Evolutionary conservation across 805 yeast genomes (phyloP).

Genomic region (Metschnikowia baotianmanensis): DNA sequence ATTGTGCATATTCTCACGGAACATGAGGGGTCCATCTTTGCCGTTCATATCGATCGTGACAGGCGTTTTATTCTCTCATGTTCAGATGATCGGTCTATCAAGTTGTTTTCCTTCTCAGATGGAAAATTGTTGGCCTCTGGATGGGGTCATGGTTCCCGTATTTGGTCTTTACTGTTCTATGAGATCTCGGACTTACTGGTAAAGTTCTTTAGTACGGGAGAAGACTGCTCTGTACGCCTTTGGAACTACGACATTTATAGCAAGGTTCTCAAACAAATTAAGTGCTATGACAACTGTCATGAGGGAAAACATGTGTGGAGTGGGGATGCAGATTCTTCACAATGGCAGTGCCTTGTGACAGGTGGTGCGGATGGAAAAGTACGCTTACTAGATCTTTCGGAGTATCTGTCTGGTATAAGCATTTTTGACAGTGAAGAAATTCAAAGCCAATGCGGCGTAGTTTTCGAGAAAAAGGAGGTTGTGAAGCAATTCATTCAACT

Average conservation of each 20-base stretch:
- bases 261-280: conserved; percentile 36
- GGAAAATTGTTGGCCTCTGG: conserved; percentile 71
- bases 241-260: conserved; percentile 54
- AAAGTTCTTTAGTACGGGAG: conserved; percentile 65
- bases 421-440: conserved; percentile 1
- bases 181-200: conserved; percentile 25
- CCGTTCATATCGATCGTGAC: conserved; percentile 58
- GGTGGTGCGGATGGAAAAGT: conserved; percentile 95
- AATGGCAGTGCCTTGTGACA: conserved; percentile 56
- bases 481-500: conserved; percentile 60
- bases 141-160: conserved; percentile 96
- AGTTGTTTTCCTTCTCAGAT: conserved; percentile 60
- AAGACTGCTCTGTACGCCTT: conserved; percentile 79
- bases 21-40: conserved; percentile 92
- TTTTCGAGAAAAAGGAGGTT: conserved; percentile 46
- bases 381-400: conserved; percentile 49
- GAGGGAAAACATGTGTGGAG: conserved; percentile 89
- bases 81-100: conserved; percentile 91
- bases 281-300: conserved; percentile 62
- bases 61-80: conserved; percentile 69
- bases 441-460: conserved; percentile 9
- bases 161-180: conserved; percentile 76
- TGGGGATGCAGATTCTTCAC: conserved; percentile 50
- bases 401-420: not conserved
- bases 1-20: conserved; percentile 58